phyloP scores from a whole-genome alignment of 495 filamentous ascomycete species.

The Astrocystis sublimbata region DNA sequence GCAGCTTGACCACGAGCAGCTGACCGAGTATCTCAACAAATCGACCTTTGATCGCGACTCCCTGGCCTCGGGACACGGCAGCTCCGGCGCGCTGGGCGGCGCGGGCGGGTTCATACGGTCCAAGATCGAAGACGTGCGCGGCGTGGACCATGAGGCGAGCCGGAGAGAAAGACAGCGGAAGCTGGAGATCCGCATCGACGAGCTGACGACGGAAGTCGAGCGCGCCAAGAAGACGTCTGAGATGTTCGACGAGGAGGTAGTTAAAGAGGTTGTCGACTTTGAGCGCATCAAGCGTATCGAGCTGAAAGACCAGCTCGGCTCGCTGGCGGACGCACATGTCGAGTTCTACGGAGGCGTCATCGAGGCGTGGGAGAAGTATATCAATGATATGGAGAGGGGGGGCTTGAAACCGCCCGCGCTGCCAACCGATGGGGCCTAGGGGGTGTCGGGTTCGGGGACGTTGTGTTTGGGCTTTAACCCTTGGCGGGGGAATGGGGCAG shows the following conservation, averaged over 20 bases:
- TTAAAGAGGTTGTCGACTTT: conserved; percentile 89
- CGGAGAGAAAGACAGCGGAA: conserved; percentile 83
- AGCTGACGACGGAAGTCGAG: conserved; percentile 85
- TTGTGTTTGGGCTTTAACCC: too few relatives aligned
- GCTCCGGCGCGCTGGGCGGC: conserved; percentile 55
- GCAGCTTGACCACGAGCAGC: conserved; percentile 93
- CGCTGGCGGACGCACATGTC: conserved; percentile 80
- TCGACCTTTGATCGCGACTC: conserved; percentile 84
- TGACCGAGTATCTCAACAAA: conserved; percentile 93
- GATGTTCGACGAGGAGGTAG: conserved; percentile 90
- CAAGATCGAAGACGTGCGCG: conserved; percentile 95
- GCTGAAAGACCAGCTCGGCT: conserved; percentile 83
- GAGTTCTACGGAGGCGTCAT: conserved; percentile 79
- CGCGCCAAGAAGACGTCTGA: conserved; percentile 78
- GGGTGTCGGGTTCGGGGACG: background rate
- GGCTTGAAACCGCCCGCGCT: conserved; percentile 34
- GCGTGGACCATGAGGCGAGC: conserved; percentile 92
- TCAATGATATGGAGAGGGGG: conserved; percentile 82
- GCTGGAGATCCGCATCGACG: conserved; percentile 87
- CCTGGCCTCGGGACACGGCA: conserved; percentile 68
- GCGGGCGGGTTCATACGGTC: conserved; percentile 88
- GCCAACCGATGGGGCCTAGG: conserved; percentile 6
- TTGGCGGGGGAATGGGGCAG: too few relatives aligned
- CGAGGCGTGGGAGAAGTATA: conserved; percentile 86
- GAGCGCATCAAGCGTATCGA: conserved; percentile 94